Base-by-base conservation (phyloP, 768 basidiomycete species). In the Austroboletus eburneus region DNA sequence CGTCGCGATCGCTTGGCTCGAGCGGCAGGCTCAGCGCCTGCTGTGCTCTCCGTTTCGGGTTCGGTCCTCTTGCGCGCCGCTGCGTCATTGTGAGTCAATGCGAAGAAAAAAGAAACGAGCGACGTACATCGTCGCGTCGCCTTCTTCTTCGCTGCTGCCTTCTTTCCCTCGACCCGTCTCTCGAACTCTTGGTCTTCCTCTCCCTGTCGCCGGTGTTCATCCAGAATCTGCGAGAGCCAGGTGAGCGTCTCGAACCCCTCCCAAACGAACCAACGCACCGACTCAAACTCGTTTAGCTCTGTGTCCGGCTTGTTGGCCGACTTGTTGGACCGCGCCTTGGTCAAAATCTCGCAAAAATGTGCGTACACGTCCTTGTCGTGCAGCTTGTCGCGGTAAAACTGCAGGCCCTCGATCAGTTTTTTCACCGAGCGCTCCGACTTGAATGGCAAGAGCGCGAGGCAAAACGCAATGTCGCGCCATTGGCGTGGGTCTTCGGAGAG, bases 391-490 rank as follows among this genome's bases (percentile, higher is more conserved):
- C 92, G 85, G 59, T 99, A 99, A 69, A 84, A 87, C 38, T 85
- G 90, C 21, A 99, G 65, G 2, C 81, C 93, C 54, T 98, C 95
- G 56, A 92, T 88, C 49, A 98, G 79, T 64, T 94, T 96, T 79
- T 96, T 97, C 57, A 97, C 81, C 0, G 93, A 95, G 25, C 88
- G 80, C 55, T 99, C 96, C 1, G 92, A 94, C 64, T 97, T 97
- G 87, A 90, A 99, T 0, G 93, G 95, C 14, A 98, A 76, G 2
- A 97, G 69, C 1, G 95, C 93, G 3, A 99, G 72, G 63, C 95
- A 99, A 69, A 85, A 98, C 1, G 94, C 91, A 48, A 99, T 92
- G 59, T 99, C 95, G 20, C 92, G 81, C 96, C 96, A 99, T 62
- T 98, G 96, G 5, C 95, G 79, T 14, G 90, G 79, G 24, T 94